Base-by-base conservation (phyloP, 768 basidiomycete species). In the Mycena sanguinolenta region DNA sequence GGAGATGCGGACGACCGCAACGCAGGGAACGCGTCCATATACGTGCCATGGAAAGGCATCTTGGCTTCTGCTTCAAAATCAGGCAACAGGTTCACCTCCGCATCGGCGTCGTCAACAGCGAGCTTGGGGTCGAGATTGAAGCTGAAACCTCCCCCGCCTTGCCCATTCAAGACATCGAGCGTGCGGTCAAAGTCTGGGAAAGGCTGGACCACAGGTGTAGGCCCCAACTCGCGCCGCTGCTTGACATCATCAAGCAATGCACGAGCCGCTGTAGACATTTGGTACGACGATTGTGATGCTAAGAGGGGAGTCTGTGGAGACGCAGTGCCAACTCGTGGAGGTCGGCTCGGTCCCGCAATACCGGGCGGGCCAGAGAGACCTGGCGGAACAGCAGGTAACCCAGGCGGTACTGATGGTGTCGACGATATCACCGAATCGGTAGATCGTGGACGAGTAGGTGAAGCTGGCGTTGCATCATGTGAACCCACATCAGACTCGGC, bases 181-280 rank as follows among this genome's bases (percentile, higher is more conserved):
- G 93, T 95, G 34, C 93, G 89, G 78, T 96, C 95, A 73, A 97
- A 90, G 72, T 97, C 95, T 13, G 95, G 96, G 87, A 97, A 97
- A 14, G 94, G 89, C 78, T 86, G 94, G 38, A 83, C 80, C 54
- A 81, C 79, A 46, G 82, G 78, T 10, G 84, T 75, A 17, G 84
- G 77, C 2, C 83, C 82, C 10, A 88, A 84, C 74, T 95, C 92
- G 53, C 95, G 87, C 38, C 95, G 85, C 25, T 89, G 89, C 76
- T 90, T 92, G 44, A 97, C 88, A 73, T 96, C 95, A 66, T 96
- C 94, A 54, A 97, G 84, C 54, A 97, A 85, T 1, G 93, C 94
- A 71, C 92, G 92, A 3, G 94, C 95, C 44, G 95, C 92, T 19
- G 85, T 92, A 0, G 95, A 96, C 85, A 96, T 94, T 75, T 96